Evolutionary conservation across 225 moss, liverwort and hornwort species (phyloP), one percentile per base, ranked within the genome.

Genomic region (Takakia lepidozioides): DNA sequence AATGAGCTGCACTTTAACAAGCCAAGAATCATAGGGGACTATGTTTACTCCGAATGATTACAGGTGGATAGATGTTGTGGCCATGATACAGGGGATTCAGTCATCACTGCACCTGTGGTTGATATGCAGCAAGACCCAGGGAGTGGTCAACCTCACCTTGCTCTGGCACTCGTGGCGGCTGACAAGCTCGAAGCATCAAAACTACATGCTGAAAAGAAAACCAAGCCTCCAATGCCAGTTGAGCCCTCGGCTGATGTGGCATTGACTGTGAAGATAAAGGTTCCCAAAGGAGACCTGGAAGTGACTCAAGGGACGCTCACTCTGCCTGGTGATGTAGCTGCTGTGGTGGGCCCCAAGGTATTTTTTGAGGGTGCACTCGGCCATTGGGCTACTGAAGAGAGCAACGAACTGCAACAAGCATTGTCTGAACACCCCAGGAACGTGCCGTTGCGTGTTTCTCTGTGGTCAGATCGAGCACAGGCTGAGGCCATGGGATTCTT

Each of bases 401-500:
- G 56, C 42, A 82, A 81, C 10, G 85, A 72, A 37, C 66, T 98
- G 71, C 62, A 56, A 46, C 24, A 40, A 46, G 57, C 71, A 36
- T 67, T 63, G 27, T 50, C 63, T 14, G 64, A 66, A 34, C 52
- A 70, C 20, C 51, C 22, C 38, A 87, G 87, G 8, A 57, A 63
- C 63, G 27, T 84, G 49, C 85, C 91, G 16, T 23, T 91, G n/a
- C 54, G 58, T 29, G 91, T 71, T 30, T 54, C 66, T 3, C 43
- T 91, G 52, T 87, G 85, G 72, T 87, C 98, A 4, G 87, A 91
- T 67, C 64, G 80, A 17, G 80, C 82, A 32, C 90, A 98, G 46
- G 71, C 66, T 28, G 74, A 85, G 55, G 85, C 51, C 6, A 62
- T 79, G 54, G 98, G 98, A 13, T 87, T 91, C 43, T 18, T 87